These are phyloP conservation scores for Xylaria sp. DNA, from an alignment of 2,329 filamentous ascomycete genomes.

Conservation along the genomic window DNA sequence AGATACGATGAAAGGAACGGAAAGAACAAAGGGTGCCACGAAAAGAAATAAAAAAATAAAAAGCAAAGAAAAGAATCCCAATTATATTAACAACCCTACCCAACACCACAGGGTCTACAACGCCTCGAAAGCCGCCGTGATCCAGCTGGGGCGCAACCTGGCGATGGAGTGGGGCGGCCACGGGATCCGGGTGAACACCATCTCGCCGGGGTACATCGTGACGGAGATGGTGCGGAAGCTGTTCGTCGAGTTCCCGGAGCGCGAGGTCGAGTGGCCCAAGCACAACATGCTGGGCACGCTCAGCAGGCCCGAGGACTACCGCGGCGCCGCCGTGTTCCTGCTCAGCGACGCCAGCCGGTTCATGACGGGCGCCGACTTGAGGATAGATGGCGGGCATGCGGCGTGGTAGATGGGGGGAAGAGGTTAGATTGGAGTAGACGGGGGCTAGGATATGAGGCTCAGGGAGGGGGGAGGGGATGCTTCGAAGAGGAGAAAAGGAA, in stretches of 20 bases:
- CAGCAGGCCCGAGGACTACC: slow-evolving; percentile 75
- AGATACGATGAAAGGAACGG: not conserved
- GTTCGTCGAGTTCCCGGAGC: slow-evolving; percentile 79
- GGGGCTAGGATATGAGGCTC: not conserved
- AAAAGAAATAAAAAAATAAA: not conserved
- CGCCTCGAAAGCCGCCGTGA: slow-evolving; percentile 77
- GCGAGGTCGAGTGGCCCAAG: slow-evolving; percentile 74
- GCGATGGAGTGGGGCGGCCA: slow-evolving; percentile 78
- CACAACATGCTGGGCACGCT: slow-evolving; percentile 86
- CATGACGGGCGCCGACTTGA: slow-evolving; percentile 75
- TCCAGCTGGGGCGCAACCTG: slow-evolving; percentile 77
- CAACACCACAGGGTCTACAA: slow-evolving; percentile 72
- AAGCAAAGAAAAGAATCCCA: not conserved
- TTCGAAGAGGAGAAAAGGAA: not conserved
- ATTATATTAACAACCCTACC: not conserved
- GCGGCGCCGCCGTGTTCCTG: slow-evolving; percentile 75
- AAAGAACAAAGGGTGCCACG: not conserved
- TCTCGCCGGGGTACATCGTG: slow-evolving; percentile 83
- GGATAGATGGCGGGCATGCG: slow-evolving; percentile 77
- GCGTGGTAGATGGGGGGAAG: slow-evolving; percentile 59
- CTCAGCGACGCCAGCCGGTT: slow-evolving; percentile 75
- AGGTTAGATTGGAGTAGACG: not conserved
- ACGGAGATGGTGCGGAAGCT: slow-evolving; percentile 86
- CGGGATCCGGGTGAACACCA: slow-evolving; percentile 82
- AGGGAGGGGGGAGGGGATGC: not conserved